Base-by-base conservation (phyloP, 2,329 filamentous ascomycete genomes). In the Phaeoacremonium minimum region DNA sequence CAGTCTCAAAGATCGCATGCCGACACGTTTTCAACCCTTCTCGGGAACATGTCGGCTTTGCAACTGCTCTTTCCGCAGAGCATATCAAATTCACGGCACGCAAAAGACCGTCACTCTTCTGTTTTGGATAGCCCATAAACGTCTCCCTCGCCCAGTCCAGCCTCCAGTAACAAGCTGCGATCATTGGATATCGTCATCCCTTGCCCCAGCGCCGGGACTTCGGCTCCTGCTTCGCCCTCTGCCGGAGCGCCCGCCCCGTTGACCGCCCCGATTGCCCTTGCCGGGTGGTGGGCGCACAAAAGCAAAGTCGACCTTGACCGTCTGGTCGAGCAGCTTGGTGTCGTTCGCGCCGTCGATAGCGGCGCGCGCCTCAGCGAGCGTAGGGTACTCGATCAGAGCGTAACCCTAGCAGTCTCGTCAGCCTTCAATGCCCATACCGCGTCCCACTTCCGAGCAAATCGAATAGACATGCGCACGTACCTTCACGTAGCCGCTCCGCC, bases 401-500 rank as follows among this genome's bases (percentile, higher is more conserved):
- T 93, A 93, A 46, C 87, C 87, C 86, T 91, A 46, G n/a, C n/a
- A n/a, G n/a, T n/a, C n/a, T n/a, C n/a, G n/a, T n/a, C n/a, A n/a
- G n/a, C n/a, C n/a, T n/a, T n/a, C n/a, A n/a, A n/a, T n/a, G n/a
- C n/a, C n/a, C n/a, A n/a, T n/a, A n/a, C n/a, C n/a, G n/a, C n/a
- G n/a, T n/a, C n/a, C n/a, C n/a, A n/a, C n/a, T n/a, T n/a, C n/a
- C n/a, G n/a, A n/a, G n/a, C n/a, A n/a, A n/a, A n/a, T n/a, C n/a
- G n/a, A 32, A 33, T 32, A 33, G 18, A 35, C 28, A 30, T 22
- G 18, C 41, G 19, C 36, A 51, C 59, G 15, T 53, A 86, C 87
- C 83, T 93, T 93, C 50, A 91, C 87, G 54, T 91, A 93, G 56
- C 87, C 87, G 43, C 84, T 91, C 52, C 87, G 72, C 36, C 87